These are phyloP conservation scores for Oxalis stricta DNA, from an alignment of 441 rosid genomes.

Conservation along the genomic window DNA sequence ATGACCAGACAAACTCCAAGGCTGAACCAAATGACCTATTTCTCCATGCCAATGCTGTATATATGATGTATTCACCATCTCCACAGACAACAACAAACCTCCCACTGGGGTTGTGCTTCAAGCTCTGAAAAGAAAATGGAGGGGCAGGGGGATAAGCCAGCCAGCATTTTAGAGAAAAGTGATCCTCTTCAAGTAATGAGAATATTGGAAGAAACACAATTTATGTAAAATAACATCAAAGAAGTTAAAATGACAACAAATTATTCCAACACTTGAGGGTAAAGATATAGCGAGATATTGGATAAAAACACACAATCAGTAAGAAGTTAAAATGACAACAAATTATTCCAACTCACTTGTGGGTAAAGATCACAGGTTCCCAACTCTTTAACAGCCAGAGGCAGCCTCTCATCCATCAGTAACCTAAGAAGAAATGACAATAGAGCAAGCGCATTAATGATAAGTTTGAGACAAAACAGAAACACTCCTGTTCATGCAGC, in stretches of 20 bases:
- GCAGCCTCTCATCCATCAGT: conserved; percentile 96
- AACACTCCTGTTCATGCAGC: not conserved
- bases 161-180: too few relatives aligned
- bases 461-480: too few relatives aligned
- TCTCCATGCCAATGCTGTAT: conserved; percentile 99
- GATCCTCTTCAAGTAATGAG: too few relatives aligned
- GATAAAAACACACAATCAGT: not conserved
- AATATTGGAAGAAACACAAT: too few relatives aligned
- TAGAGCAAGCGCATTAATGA: too few relatives aligned
- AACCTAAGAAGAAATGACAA: conserved; percentile 34
- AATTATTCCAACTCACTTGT: conserved; percentile 49
- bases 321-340: conserved; percentile 2
- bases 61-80: conserved; percentile 95
- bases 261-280: too few relatives aligned
- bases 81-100: conserved; percentile 98
- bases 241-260: too few relatives aligned
- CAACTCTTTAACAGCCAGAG: conserved; percentile 94
- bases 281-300: not conserved
- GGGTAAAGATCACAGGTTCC: conserved; percentile 99
- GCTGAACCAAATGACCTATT: conserved; percentile 98
- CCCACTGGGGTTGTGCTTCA: conserved; percentile 96
- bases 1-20: conserved; percentile 91
- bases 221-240: too few relatives aligned
- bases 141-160: conserved; percentile 1
- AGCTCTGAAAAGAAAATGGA: conserved; percentile 40